phyloP scores from a whole-genome alignment of 345 rosid species.

The Aegle marmelos region DNA sequence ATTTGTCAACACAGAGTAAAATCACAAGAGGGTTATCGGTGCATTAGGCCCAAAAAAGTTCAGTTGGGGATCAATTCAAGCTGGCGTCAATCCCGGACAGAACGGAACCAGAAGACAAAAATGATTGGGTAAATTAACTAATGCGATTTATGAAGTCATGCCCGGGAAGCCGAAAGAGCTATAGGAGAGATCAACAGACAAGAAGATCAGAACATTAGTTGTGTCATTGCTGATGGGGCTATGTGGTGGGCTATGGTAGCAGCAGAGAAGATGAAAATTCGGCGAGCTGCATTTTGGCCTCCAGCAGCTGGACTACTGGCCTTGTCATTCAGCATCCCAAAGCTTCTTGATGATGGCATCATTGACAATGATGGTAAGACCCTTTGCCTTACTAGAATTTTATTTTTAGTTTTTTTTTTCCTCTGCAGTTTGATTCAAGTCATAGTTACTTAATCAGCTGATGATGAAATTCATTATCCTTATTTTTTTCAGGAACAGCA shows the following conservation, averaged over 20 bases:
- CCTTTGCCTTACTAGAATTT: neutral
- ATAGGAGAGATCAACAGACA: neutral
- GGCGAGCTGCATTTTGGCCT: neutral
- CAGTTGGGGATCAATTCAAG: neutral
- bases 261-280: neutral
- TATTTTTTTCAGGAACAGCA: neutral
- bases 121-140: neutral
- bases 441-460: neutral
- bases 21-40: neutral
- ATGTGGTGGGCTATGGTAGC: conserved; percentile 15
- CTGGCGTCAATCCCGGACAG: neutral
- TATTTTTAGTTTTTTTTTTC: neutral
- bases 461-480: too few species aligned
- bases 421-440: neutral
- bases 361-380: neutral
- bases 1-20: neutral
- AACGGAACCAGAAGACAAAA: neutral
- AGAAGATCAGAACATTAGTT: conserved; percentile 2
- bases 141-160: neutral
- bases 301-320: conserved; percentile 4
- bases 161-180: neutral
- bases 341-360: neutral
- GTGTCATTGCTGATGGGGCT: neutral
- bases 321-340: neutral
- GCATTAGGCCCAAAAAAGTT: neutral